A percentile compares a stretch with the other conserved stretches of the same genome.
Evolutionary conservation across 768 basidiomycete species (phyloP).

Genomic region (Tricholoma flavovirens): DNA sequence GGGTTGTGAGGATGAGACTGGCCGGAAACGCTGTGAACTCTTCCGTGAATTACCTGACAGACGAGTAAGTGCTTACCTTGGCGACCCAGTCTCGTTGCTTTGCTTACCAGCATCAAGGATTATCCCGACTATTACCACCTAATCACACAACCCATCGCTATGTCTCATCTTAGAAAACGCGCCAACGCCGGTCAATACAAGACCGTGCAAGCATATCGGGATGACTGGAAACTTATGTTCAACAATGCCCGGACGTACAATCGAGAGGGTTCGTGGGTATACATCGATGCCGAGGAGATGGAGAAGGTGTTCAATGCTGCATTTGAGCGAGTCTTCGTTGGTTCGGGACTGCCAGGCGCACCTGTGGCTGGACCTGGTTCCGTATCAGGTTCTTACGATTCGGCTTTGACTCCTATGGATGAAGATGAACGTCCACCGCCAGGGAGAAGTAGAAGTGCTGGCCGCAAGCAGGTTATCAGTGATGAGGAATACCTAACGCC

Average conservation of each 20-base stretch:
- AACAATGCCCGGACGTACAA: constrained; percentile 92
- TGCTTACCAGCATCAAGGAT: constrained; percentile 41
- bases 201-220: constrained; percentile 60
- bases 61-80: constrained; percentile 39
- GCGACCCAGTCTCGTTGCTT: background rate
- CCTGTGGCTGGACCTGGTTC: constrained; percentile 34
- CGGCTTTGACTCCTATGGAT: constrained; percentile 75
- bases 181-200: constrained; percentile 64
- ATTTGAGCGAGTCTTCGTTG: constrained; percentile 57
- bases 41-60: constrained; percentile 85
- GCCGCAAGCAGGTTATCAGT: constrained; percentile 70
- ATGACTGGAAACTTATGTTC: constrained; percentile 90
- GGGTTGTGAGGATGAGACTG: constrained; percentile 63
- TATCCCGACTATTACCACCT: constrained; percentile 92
- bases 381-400: constrained; percentile 51
- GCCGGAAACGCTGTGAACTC: constrained; percentile 78
- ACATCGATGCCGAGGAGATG: constrained; percentile 91
- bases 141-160: constrained; percentile 82
- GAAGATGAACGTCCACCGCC: constrained; percentile 65
- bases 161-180: constrained; percentile 82
- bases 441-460: constrained; percentile 48
- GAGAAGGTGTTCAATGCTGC: constrained; percentile 78
- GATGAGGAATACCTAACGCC: constrained; percentile 70
- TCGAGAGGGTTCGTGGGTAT: constrained; percentile 92
- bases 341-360: constrained; percentile 73